Conservation (phyloP, 1,139 yeast species). For the Taphrina confusa region DNA sequence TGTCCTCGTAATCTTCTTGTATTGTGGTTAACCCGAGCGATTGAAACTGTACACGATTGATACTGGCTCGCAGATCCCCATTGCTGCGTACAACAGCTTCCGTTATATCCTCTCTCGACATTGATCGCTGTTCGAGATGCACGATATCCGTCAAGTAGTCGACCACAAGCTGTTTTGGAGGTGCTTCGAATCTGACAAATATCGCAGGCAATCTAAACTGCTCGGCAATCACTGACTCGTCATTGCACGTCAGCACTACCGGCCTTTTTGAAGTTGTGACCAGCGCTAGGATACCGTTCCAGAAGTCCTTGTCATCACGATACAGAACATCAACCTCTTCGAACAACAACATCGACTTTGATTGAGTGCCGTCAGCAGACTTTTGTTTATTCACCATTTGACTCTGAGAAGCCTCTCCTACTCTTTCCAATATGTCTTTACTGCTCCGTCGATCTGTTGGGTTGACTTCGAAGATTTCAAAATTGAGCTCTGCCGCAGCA, state of each 20-base stretch:
- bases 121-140: background rate
- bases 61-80: constrained; percentile 7
- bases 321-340: constrained; percentile 86
- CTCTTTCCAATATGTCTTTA: constrained; percentile 63
- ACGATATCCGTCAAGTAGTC: background rate
- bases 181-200: constrained; percentile 2
- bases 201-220: constrained; percentile 45
- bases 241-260: constrained; percentile 71
- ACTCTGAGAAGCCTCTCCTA: constrained; percentile 81
- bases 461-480: constrained; percentile 81
- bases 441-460: constrained; percentile 71
- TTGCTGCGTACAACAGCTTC: background rate
- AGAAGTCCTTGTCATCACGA: constrained; percentile 76
- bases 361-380: constrained; percentile 15
- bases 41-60: constrained; percentile 4
- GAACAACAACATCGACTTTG: constrained; percentile 57
- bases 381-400: constrained; percentile 66
- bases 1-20: background rate
- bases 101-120: background rate
- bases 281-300: constrained; percentile 70
- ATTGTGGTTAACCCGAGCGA: background rate
- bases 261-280: constrained; percentile 74
- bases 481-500: constrained; percentile 61
- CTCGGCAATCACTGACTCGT: constrained; percentile 57
- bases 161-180: background rate